Percentiles rank a stretch among this genome's conserved stretches.
Conservation (phyloP, 2,329 filamentous ascomycete genomes). For the Colletotrichum phormii region DNA sequence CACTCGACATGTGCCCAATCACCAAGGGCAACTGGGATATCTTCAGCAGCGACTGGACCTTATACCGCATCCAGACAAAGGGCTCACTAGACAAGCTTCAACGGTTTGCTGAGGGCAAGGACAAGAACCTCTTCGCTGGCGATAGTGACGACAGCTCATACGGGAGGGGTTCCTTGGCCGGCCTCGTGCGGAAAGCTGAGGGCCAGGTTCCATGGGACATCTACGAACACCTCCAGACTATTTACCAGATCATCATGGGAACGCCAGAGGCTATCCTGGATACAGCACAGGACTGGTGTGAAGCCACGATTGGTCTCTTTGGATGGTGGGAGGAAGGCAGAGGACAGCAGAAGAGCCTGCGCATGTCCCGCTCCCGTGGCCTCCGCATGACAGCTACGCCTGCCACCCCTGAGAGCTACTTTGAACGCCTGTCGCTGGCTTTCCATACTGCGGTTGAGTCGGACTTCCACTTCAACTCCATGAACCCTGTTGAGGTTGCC, state of each 20-base stretch:
- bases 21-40: slow-evolving; percentile 83
- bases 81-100: slow-evolving; percentile 78
- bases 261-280: slow-evolving; percentile 80
- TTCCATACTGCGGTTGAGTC: slow-evolving; percentile 77
- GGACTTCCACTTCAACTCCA: slow-evolving; percentile 81
- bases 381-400: slow-evolving; percentile 52
- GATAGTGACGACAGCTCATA: slow-evolving; percentile 48
- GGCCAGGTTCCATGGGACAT: slow-evolving; percentile 91
- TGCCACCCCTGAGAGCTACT: slow-evolving; percentile 74
- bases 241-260: slow-evolving; percentile 86
- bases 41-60: slow-evolving; percentile 81
- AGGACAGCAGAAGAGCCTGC: slow-evolving; percentile 54
- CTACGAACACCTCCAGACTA: slow-evolving; percentile 83
- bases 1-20: slow-evolving; percentile 81
- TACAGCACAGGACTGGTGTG: slow-evolving; percentile 89
- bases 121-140: slow-evolving; percentile 53
- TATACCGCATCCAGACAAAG: slow-evolving; percentile 82
- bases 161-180: slow-evolving; percentile 66
- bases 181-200: slow-evolving; percentile 80
- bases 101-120: slow-evolving; percentile 81
- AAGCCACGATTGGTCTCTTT: slow-evolving; percentile 84
- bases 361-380: slow-evolving; percentile 54
- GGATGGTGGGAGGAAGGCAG: slow-evolving; percentile 94
- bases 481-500: slow-evolving; percentile 82
- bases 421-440: slow-evolving; percentile 77